Evolutionary conservation across 2,329 filamentous ascomycete genomes (phyloP).

Genomic region (Coniosporium tulheliwenetii): DNA sequence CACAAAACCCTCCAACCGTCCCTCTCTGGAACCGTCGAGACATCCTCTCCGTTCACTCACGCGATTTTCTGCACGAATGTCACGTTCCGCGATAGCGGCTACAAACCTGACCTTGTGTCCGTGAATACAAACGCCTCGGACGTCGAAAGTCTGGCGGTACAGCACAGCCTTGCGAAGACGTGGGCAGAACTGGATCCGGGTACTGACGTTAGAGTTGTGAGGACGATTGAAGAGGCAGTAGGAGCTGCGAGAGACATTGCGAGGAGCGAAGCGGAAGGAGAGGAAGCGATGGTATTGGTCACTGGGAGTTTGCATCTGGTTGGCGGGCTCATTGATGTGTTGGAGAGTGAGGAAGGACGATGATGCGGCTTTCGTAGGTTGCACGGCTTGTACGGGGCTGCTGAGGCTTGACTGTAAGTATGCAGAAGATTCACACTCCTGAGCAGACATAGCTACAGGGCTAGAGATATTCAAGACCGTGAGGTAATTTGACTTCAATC

Average conservation of each 20-base stretch:
- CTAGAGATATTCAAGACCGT: too few species aligned
- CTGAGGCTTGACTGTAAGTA: too few species aligned
- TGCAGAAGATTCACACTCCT: too few species aligned
- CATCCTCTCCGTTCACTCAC: slow-evolving; percentile 43
- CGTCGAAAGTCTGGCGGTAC: slow-evolving; percentile 46
- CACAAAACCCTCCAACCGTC: slow-evolving; percentile 37
- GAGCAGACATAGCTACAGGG: too few species aligned
- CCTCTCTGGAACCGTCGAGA: slow-evolving; percentile 9
- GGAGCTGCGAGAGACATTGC: slow-evolving; percentile 16
- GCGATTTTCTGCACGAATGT: slow-evolving; percentile 73
- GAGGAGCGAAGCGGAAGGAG: slow-evolving; percentile 13
- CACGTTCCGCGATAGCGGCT: slow-evolving; percentile 45
- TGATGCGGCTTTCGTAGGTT: too few species aligned
- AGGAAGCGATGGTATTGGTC: slow-evolving; percentile 47
- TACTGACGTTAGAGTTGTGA: slow-evolving; percentile 39
- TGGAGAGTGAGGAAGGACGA: slow-evolving; percentile 30
- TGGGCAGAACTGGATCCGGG: slow-evolving; percentile 42
- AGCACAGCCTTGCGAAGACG: slow-evolving; percentile 45
- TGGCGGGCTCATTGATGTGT: slow-evolving; percentile 58
- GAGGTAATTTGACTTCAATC: too few species aligned
- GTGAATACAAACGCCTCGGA: slow-evolving; percentile 44
- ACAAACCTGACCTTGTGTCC: slow-evolving; percentile 46
- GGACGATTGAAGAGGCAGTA: slow-evolving; percentile 57
- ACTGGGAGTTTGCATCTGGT: slow-evolving; percentile 80
- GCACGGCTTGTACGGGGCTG: too few species aligned